Evolutionary conservation across 2,329 filamentous ascomycete genomes (phyloP).

Genomic region (Fusarium piperis): DNA sequence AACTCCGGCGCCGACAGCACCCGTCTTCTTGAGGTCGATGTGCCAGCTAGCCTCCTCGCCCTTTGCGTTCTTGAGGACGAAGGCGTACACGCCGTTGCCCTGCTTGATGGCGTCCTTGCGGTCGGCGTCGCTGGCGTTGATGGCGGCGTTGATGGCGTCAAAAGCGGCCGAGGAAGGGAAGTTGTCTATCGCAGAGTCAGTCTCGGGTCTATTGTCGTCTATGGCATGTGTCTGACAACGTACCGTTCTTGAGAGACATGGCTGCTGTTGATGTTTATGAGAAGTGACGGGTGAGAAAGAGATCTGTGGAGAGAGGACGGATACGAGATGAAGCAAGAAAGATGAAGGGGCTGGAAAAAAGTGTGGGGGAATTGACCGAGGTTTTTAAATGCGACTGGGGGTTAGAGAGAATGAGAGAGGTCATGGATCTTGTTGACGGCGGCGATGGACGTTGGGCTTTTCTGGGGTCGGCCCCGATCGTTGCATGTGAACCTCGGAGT

Average conservation of each 20-base stretch:
- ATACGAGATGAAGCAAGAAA: slow-evolving; percentile 4
- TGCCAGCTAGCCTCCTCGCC: slow-evolving; percentile 89
- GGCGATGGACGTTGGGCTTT: not conserved
- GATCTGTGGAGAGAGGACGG: not conserved
- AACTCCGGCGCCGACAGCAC: slow-evolving; percentile 80
- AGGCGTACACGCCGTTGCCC: slow-evolving; percentile 87
- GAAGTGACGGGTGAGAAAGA: not conserved
- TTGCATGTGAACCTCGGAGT: slow-evolving; percentile 49
- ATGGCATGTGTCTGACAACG: slow-evolving; percentile 38
- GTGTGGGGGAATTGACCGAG: slow-evolving; percentile 33
- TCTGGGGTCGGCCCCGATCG: slow-evolving; percentile 9
- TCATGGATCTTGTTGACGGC: slow-evolving; percentile 8
- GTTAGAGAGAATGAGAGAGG: not conserved
- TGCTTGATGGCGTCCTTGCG: slow-evolving; percentile 90
- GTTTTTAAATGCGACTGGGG: slow-evolving; percentile 33
- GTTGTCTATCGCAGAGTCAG: slow-evolving; percentile 62
- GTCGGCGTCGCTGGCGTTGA: slow-evolving; percentile 75
- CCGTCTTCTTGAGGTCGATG: slow-evolving; percentile 93
- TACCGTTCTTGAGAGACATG: slow-evolving; percentile 82
- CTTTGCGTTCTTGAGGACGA: slow-evolving; percentile 87
- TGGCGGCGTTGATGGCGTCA: slow-evolving; percentile 81
- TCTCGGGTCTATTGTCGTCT: not conserved
- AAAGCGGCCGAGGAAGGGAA: slow-evolving; percentile 94
- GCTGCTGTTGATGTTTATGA: slow-evolving; percentile 48
- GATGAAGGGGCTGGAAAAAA: not conserved